A percentile compares a stretch with the other conserved stretches of the same genome.
Evolutionary conservation across 257 asterid genomes (phyloP).

Genomic region (Sherardia arvensis): DNA sequence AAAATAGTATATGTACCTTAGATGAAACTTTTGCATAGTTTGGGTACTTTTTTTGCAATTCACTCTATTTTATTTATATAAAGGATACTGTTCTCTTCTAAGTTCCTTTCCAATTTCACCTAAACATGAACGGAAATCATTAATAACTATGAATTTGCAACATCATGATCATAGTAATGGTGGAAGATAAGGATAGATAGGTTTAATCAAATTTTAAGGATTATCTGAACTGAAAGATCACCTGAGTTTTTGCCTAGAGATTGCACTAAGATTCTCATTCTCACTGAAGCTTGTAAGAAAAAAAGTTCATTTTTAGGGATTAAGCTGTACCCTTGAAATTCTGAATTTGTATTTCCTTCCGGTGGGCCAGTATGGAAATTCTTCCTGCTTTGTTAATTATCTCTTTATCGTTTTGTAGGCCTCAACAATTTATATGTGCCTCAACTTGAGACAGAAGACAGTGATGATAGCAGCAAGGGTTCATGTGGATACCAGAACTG

Average conservation of each 20-base stretch:
- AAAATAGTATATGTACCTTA: too few relatives aligned
- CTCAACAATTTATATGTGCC: slow-evolving; percentile 54
- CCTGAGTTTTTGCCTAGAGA: too few relatives aligned
- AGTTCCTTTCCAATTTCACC: background rate
- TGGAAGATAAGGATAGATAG: too few relatives aligned
- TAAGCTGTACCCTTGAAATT: background rate
- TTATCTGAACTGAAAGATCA: background rate
- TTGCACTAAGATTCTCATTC: background rate
- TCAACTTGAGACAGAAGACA: slow-evolving; percentile 64
- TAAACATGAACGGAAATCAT: too few relatives aligned
- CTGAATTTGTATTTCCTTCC: background rate
- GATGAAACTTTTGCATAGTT: too few relatives aligned
- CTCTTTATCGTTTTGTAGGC: slow-evolving; percentile 34
- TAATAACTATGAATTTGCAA: too few relatives aligned
- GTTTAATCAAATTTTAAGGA: too few relatives aligned
- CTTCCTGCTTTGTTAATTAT: slow-evolving; percentile 10
- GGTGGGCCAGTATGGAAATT: background rate
- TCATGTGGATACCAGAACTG: slow-evolving; percentile 50
- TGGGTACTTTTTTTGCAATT: too few relatives aligned
- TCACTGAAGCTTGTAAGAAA: background rate
- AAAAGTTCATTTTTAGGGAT: background rate
- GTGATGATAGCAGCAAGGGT: slow-evolving; percentile 65
- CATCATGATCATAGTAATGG: background rate
- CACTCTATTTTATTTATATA: too few relatives aligned
- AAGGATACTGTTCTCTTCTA: background rate